These are phyloP conservation scores for Amorphotheca resinae DNA, from an alignment of 495 filamentous ascomycete genomes.

Conservation along the genomic window DNA sequence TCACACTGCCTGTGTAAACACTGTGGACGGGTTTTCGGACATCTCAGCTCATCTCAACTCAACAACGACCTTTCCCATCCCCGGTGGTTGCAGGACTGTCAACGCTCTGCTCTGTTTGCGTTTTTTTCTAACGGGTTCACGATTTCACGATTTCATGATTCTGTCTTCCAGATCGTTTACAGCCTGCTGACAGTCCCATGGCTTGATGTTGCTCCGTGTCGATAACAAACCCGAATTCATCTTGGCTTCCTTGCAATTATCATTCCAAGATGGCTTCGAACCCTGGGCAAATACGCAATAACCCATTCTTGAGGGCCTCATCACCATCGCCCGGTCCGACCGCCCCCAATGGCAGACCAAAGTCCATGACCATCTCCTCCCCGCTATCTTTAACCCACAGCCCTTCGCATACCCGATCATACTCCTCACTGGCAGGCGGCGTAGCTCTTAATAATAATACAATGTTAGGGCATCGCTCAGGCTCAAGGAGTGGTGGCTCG, in stretches of 20 bases:
- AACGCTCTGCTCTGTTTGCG: too few species aligned
- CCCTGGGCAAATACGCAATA: conserved; percentile 37
- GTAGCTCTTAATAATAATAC: conserved; percentile 8
- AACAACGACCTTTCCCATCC: too few species aligned
- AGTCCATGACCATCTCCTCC: conserved; percentile 56
- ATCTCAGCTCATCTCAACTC: too few species aligned
- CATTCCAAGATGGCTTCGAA: conserved; percentile 17
- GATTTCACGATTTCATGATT: too few species aligned
- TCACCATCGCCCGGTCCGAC: conserved; percentile 41
- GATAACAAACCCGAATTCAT: neutral
- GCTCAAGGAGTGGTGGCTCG: conserved; percentile 43
- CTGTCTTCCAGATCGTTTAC: too few species aligned
- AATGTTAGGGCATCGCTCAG: conserved; percentile 39
- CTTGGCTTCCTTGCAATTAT: conserved; percentile 1
- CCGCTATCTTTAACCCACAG: conserved; percentile 27
- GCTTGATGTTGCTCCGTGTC: conserved; percentile 8
- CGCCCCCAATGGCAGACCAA: conserved; percentile 46
- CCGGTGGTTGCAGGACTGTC: too few species aligned
- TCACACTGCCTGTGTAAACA: too few species aligned
- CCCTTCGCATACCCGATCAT: conserved; percentile 29
- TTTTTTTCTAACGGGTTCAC: too few species aligned
- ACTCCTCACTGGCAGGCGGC: conserved; percentile 21
- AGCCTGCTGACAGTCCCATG: conserved; percentile 2
- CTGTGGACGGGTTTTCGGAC: too few species aligned
- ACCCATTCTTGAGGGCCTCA: conserved; percentile 54